Evolutionary conservation across 345 rosid species (phyloP), one percentile per base, ranked within the genome.

Genomic region (Aegle marmelos): DNA sequence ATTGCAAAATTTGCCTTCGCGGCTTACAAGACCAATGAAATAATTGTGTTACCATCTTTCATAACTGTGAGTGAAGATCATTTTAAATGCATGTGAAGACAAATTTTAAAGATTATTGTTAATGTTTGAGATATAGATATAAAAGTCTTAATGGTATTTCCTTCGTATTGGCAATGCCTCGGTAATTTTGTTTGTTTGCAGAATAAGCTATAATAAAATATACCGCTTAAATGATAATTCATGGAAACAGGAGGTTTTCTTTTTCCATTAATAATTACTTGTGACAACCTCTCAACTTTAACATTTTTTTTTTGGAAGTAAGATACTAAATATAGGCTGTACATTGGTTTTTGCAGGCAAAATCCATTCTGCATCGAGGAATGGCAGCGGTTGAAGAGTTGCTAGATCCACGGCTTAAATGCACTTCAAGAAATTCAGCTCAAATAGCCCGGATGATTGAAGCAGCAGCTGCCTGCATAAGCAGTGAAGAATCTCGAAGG

Each of bases 391-490:
- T 88, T 24, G 89, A 87, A 68, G 95, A 92, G 80, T 60, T 96
- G 83, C 89, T 88, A 4, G 99, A 96, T 87, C 93, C 95, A 2
- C 79, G 75, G 59, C 78, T 92, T 27, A 82, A 74, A 62, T 82
- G 83, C 64, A 80, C 83, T 33, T 74, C 60, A 13, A 88, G 79
- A 82, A 87, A 86, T 61, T 75, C 86, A 28, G 67, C 53, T 68
- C 88, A 81, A 77, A 88, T 95, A 45, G 80, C 86, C 9, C 85
- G 86, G 74, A 89, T 86, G 93, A 91, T 90, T 68, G 88, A 86
- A 81, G 98, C 95, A 72, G 97, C 98, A 30, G 88, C 91, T 22
- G 95, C 90, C 9, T 93, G 95, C 76, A 65, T 89, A 82, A 88
- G 70, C 74, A 86, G 70, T 4, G 98, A 95, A 82, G 99, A 95